A percentile compares a stretch with the other conserved stretches of the same genome.
These are phyloP conservation scores for Podochytrium sp. DNA, from an alignment of 192 early-diverging fungal species.

Conservation along the genomic window DNA sequence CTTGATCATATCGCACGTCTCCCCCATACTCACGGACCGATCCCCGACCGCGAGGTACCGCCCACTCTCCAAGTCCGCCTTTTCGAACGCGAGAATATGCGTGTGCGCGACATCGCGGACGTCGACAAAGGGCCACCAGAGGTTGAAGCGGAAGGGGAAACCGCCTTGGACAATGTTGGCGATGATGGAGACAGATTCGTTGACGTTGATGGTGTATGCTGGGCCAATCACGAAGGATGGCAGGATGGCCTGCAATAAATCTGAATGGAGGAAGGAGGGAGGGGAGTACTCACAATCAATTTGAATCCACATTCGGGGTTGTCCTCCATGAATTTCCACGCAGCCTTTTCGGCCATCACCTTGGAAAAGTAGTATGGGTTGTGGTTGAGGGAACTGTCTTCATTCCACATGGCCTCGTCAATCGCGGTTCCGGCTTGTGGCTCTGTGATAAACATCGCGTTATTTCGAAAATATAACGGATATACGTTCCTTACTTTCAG, in stretches of 20 bases:
- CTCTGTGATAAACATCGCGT: too few relatives aligned
- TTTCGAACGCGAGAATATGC: conserved; percentile 21
- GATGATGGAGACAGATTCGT: background rate
- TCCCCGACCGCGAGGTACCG: background rate
- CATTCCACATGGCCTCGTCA: background rate
- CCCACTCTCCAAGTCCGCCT: background rate
- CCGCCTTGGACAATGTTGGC: background rate
- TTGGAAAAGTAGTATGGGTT: conserved; percentile 29
- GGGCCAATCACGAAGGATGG: background rate
- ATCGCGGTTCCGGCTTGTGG: background rate
- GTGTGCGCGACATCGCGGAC: conserved; percentile 39
- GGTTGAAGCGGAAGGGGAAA: background rate
- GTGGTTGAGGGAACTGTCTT: background rate
- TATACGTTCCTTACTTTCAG: background rate
- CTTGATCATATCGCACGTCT: background rate
- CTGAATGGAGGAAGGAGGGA: background rate
- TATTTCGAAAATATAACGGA: background rate
- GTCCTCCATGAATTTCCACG: conserved; percentile 39
- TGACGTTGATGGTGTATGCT: background rate
- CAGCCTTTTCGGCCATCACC: conserved; percentile 34
- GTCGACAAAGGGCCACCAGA: conserved; percentile 26
- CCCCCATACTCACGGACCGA: background rate
- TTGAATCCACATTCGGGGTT: conserved; percentile 14
- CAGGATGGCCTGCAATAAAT: background rate
- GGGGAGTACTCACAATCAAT: background rate